These are phyloP conservation scores for Vigna angularis DNA, from an alignment of 306 rosid genomes.

Conservation along the genomic window DNA sequence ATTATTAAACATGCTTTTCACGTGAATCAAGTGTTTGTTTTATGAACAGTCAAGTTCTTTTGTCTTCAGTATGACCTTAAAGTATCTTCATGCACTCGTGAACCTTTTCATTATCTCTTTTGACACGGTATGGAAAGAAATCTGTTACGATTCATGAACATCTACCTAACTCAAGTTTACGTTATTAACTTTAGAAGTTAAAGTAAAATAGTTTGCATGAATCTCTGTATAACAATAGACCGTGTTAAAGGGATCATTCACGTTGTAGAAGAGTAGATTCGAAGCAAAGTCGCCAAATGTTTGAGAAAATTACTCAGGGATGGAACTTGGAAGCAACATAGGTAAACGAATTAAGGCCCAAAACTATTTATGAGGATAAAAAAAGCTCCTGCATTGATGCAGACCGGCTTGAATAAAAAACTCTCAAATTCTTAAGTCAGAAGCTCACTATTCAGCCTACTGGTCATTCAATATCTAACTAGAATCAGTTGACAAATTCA, in stretches of 20 bases:
- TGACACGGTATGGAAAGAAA: background rate
- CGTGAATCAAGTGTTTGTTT: slow-evolving; percentile 16
- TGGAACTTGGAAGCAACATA: background rate
- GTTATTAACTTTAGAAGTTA: background rate
- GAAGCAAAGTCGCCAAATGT: background rate
- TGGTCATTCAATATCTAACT: slow-evolving; percentile 13
- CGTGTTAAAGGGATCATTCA: slow-evolving; percentile 6
- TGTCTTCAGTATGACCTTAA: background rate
- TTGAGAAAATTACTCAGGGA: background rate
- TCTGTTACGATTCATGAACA: background rate
- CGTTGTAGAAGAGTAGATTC: background rate
- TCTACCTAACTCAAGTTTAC: background rate
- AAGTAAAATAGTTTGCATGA: background rate
- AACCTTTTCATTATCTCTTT: background rate
- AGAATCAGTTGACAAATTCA: slow-evolving; percentile 24
- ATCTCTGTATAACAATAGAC: background rate
- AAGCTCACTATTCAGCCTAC: background rate
- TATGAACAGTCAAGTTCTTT: background rate
- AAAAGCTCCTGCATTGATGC: background rate
- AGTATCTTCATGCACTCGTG: background rate
- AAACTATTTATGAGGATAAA: background rate
- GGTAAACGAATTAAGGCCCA: background rate
- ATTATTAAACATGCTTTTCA: slow-evolving; percentile 5
- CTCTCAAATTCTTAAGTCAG: background rate
- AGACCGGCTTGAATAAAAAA: slow-evolving; percentile 6